Evolutionary conservation across 805 yeast species (phyloP).

Genomic region (Candida koratica): DNA sequence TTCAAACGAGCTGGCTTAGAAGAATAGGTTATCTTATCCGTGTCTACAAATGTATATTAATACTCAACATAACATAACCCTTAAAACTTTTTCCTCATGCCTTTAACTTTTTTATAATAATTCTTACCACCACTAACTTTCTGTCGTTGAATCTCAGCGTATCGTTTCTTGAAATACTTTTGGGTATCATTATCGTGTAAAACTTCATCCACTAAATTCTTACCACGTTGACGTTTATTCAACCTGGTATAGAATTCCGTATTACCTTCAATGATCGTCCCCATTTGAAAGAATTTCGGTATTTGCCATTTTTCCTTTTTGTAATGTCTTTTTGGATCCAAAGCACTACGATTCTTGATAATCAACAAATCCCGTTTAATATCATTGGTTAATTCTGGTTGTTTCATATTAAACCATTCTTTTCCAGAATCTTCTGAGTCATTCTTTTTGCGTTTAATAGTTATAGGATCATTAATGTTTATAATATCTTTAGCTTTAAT

Average conservation of each 20-base stretch:
- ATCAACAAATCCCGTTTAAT: constrained; percentile 74
- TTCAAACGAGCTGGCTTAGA: constrained; percentile 44
- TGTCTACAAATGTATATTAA: neutral
- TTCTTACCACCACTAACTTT: constrained; percentile 61
- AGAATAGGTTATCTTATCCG: constrained; percentile 10
- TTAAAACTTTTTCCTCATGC: constrained; percentile 52
- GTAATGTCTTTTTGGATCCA: constrained; percentile 95
- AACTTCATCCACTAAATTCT: constrained; percentile 76
- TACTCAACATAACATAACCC: neutral
- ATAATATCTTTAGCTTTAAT: constrained; percentile 21
- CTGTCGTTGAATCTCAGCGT: constrained; percentile 68
- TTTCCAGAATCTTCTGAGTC: constrained; percentile 42
- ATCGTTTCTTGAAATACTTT: constrained; percentile 81
- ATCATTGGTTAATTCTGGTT: constrained; percentile 66
- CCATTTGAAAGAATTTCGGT: constrained; percentile 82
- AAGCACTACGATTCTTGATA: constrained; percentile 79
- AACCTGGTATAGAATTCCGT: constrained; percentile 74
- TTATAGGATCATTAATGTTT: constrained; percentile 47
- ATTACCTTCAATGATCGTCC: constrained; percentile 80
- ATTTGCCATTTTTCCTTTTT: constrained; percentile 76
- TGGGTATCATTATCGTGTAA: constrained; percentile 66
- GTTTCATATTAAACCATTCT: constrained; percentile 80
- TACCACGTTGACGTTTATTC: constrained; percentile 67
- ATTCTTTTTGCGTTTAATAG: constrained; percentile 14
- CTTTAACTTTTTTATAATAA: constrained; percentile 59